phyloP scores from a whole-genome alignment of 2,329 filamentous ascomycete genomes.

The Paecilomyces dactylethromorphus region DNA sequence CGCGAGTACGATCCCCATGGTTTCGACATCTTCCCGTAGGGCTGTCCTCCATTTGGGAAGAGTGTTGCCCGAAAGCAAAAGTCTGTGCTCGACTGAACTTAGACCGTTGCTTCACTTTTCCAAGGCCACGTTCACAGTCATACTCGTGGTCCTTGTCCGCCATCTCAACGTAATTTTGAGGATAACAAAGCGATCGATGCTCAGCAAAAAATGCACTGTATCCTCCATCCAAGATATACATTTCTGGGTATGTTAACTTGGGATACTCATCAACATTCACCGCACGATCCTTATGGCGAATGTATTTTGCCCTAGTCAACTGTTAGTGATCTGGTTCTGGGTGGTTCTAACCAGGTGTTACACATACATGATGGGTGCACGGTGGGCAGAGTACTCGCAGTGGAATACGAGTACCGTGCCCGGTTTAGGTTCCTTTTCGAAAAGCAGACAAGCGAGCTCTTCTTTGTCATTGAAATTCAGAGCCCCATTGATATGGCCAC shows the following conservation, averaged over 20 bases:
- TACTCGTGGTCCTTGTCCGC: constrained; percentile 82
- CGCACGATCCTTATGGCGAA: constrained; percentile 81
- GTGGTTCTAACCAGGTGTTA: constrained; percentile 2
- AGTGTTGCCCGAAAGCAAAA: constrained; percentile 82
- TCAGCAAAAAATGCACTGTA: constrained; percentile 88
- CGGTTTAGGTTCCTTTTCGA: constrained; percentile 59
- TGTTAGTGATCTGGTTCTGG: constrained; percentile 6
- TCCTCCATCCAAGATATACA: constrained; percentile 94
- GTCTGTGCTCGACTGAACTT: constrained; percentile 85
- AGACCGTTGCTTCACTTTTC: constrained; percentile 80
- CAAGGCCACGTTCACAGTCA: constrained; percentile 91
- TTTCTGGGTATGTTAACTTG: constrained; percentile 84
- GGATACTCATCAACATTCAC: constrained; percentile 84
- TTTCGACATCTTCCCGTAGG: constrained; percentile 47
- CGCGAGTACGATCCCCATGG: constrained; percentile 21
- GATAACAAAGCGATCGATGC: constrained; percentile 75
- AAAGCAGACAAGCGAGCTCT: constrained; percentile 69
- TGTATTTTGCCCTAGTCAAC: constrained; percentile 63
- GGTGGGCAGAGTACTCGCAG: constrained; percentile 97
- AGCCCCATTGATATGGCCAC: constrained; percentile 87
- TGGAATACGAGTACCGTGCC: constrained; percentile 85
- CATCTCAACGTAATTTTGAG: constrained; percentile 97
- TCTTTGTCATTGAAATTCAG: constrained; percentile 98
- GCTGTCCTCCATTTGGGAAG: constrained; percentile 55
- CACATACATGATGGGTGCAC: constrained; percentile 79